These are phyloP conservation scores for Pythium grandisporangium DNA, from an alignment of 352 stramenopile genomes.

Conservation along the genomic window DNA sequence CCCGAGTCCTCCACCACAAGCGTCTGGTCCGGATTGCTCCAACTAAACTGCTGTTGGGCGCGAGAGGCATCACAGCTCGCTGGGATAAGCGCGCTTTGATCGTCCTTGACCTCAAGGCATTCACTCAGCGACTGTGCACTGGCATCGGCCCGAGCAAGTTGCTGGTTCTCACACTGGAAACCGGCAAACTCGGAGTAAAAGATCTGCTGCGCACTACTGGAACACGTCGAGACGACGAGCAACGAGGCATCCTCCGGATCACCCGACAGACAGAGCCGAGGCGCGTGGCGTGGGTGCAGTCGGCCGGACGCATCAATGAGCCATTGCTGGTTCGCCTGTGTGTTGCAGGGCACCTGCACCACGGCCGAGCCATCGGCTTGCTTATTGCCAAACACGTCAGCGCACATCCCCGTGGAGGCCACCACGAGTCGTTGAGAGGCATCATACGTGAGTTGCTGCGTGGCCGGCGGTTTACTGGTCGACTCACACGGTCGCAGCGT, in stretches of 20 bases:
- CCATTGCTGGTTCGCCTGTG: background rate
- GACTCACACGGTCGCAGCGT: slow-evolving; percentile 2
- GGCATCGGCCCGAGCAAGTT: too few species aligned
- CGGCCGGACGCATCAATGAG: background rate
- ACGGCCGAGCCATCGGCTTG: background rate
- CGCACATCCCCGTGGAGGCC: background rate
- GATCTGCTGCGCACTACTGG: background rate
- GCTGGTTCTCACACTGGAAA: too few species aligned
- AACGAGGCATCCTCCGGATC: background rate
- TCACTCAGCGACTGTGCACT: too few species aligned
- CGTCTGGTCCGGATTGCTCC: too few species aligned
- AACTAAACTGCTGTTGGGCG: too few species aligned
- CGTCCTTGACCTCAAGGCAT: too few species aligned
- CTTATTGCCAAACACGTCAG: slow-evolving; percentile 8
- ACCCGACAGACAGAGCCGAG: background rate
- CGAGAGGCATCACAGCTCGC: too few species aligned
- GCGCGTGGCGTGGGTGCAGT: background rate
- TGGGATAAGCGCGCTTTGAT: too few species aligned
- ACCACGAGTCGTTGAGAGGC: slow-evolving; percentile 1
- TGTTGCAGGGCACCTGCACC: background rate
- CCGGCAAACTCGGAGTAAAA: slow-evolving; percentile 3
- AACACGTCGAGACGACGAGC: background rate
- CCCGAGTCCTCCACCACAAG: too few species aligned
- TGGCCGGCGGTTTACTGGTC: background rate
- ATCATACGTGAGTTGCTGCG: slow-evolving; percentile 10